phyloP scores from a whole-genome alignment of 306 rosid species.

The Trichosanthes cucumerina region DNA sequence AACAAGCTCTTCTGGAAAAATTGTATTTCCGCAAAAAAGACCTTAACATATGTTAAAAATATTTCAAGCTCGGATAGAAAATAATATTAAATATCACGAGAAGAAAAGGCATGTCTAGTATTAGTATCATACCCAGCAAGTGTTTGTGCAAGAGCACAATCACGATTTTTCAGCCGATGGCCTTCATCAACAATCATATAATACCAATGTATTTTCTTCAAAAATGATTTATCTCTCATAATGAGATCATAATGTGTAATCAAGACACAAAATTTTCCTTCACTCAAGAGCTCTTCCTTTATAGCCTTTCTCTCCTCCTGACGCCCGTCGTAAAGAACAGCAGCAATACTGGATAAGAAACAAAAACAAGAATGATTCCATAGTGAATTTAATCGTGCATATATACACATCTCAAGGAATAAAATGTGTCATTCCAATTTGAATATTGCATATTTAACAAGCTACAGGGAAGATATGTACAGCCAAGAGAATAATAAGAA shows the following conservation, averaged over 20 bases:
- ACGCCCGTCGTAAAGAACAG: constrained; percentile 87
- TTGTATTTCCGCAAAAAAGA: not conserved
- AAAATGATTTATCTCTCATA: constrained; percentile 93
- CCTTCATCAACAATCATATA: constrained; percentile 99
- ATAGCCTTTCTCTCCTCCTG: constrained; percentile 87
- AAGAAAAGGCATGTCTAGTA: constrained; percentile 3
- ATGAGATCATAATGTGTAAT: constrained; percentile 94
- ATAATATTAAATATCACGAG: constrained; percentile 9
- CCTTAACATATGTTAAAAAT: not conserved
- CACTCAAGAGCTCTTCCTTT: constrained; percentile 83
- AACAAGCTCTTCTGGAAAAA: not conserved
- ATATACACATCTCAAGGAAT: not conserved
- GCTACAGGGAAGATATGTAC: not conserved
- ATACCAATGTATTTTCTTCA: constrained; percentile 83
- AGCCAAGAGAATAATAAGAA: not conserved
- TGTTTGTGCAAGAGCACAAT: constrained; percentile 90
- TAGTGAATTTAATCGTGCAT: not conserved
- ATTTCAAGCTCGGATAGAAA: not conserved
- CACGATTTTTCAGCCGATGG: constrained; percentile 92
- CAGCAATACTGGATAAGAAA: constrained; percentile 47
- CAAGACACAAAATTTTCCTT: constrained; percentile 84
- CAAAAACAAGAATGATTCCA: constrained; percentile 10
- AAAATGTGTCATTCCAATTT: not conserved
- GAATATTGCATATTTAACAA: not conserved
- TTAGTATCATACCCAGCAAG: constrained; percentile 65